These are phyloP conservation scores for Helichrysum umbraculigerum DNA, from an alignment of 129 eudicot species.

Conservation along the genomic window DNA sequence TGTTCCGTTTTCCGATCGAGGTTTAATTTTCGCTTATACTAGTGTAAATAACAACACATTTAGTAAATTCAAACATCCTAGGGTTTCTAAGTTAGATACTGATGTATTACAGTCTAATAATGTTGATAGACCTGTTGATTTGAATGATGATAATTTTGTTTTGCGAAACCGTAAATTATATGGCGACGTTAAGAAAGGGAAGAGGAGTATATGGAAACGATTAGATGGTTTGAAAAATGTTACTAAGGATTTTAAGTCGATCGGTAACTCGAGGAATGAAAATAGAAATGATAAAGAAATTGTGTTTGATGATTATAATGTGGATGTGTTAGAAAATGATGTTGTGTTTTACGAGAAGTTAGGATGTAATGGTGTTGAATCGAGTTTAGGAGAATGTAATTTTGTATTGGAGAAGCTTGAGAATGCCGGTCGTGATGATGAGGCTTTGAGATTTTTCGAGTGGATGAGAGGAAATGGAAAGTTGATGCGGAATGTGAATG, in stretches of 20 bases:
- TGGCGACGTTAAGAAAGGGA: conserved; percentile 31
- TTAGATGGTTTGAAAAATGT: conserved; percentile 41
- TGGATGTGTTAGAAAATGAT: conserved; percentile 19
- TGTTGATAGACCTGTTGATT: conserved; percentile 28
- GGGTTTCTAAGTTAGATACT: conserved; percentile 61
- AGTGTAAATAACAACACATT: conserved; percentile 35
- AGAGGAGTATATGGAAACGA: conserved; percentile 59
- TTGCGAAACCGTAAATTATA: conserved; percentile 30
- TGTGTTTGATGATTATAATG: conserved; percentile 10
- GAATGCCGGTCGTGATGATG: conserved; percentile 45
- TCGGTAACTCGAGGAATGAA: not conserved
- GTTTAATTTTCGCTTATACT: conserved; percentile 27
- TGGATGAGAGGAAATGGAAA: conserved; percentile 79
- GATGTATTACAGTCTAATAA: conserved; percentile 38
- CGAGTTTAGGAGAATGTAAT: conserved; percentile 60
- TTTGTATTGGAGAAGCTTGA: conserved; percentile 54
- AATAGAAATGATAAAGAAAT: conserved; percentile 13
- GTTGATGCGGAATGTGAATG: conserved; percentile 61
- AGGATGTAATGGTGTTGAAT: conserved; percentile 29
- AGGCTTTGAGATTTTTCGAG: conserved; percentile 56
- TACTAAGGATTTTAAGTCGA: conserved; percentile 24
- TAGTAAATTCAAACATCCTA: conserved; percentile 40
- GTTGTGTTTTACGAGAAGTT: conserved; percentile 29
- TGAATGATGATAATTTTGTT: conserved; percentile 34
- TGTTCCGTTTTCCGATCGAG: conserved; percentile 25